Percentiles rank a stretch among this genome's conserved stretches.
Conservation (phyloP, 768 basidiomycete species). For the Roridomyces roridus region DNA sequence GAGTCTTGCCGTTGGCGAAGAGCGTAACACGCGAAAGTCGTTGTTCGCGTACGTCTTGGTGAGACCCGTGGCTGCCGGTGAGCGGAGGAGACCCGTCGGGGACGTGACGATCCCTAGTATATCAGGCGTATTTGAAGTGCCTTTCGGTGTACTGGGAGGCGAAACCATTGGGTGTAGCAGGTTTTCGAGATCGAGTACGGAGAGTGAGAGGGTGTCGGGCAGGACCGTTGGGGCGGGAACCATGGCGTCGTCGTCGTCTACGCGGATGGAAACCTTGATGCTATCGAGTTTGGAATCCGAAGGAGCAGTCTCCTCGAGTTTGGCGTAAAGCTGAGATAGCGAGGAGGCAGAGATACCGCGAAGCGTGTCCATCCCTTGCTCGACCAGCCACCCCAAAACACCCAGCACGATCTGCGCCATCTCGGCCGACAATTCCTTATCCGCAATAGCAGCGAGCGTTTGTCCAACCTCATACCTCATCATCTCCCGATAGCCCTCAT, state of each 20-base stretch:
- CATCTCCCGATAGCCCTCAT: slow-evolving; percentile 13
- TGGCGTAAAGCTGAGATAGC: slow-evolving; percentile 50
- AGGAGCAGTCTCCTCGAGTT: slow-evolving; percentile 18
- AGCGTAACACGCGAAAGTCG: slow-evolving; percentile 80
- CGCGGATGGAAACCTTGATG: slow-evolving; percentile 36
- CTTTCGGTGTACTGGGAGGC: slow-evolving; percentile 61
- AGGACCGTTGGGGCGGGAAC: slow-evolving; percentile 37
- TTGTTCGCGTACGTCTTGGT: slow-evolving; percentile 85
- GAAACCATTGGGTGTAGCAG: slow-evolving; percentile 48
- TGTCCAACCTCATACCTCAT: slow-evolving; percentile 41
- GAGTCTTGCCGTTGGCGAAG: slow-evolving; percentile 69
- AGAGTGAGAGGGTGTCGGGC: slow-evolving; percentile 48
- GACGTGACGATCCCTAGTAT: slow-evolving; percentile 72
- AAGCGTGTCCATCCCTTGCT: slow-evolving; percentile 52
- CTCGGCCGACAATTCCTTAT: slow-evolving; percentile 38
- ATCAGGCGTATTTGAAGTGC: slow-evolving; percentile 56
- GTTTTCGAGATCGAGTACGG: slow-evolving; percentile 53
- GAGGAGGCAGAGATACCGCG: slow-evolving; percentile 53
- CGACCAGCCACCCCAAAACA: slow-evolving; percentile 62
- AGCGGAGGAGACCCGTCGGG: slow-evolving; percentile 71
- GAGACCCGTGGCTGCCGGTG: slow-evolving; percentile 75
- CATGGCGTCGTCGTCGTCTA: slow-evolving; percentile 49
- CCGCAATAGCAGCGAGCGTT: slow-evolving; percentile 36
- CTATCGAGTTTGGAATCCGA: slow-evolving; percentile 11
- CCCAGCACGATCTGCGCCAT: slow-evolving; percentile 46